Evolutionary conservation across 106 monocot species (phyloP), one percentile per base, ranked within the genome.

Genomic region (Narthecium ossifragum): DNA sequence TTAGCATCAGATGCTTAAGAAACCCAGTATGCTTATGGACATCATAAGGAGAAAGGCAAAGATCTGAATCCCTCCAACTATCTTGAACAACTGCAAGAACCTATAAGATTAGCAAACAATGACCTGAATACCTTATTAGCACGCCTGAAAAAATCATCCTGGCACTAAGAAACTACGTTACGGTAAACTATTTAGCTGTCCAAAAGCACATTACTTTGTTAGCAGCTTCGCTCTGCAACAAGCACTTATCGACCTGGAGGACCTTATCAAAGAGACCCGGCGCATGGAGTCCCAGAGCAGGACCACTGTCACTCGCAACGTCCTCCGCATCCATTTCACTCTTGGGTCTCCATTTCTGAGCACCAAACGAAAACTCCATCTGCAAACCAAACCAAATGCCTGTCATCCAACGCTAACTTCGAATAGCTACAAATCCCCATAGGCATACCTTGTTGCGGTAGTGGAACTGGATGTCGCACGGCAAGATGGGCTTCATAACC

Each of bases 321-420:
- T 57, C 15, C 34, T 62, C 73, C 31, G 18, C 54, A 2, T 21
- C 56, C 28, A 71, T 27, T 34, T 59, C 72, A 40, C 69, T 71
- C 34, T 28, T 53, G 9, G 83, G 86, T 33, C 78, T 38, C 90
- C 96, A 96, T 51, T 73, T 75, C 48, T 77, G 46, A 11, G 72
- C 55, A 61, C 96, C 78, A 80, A 96, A 96, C 37, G 96, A 96
- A 66, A 96, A 90, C 61, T 96, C 96, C 96, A 96, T 96, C 90
- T 92, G 40, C 29, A 70, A 58, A 57, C 38, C 32, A 56, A 57
- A 51, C 2, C 67, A 61, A 12, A 58, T 17, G 15, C 31, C 7
- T 31, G 25, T 53, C 28, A 52, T 52, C 4, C 24, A 14, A 56
- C 11, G 10, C 23, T 6, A 47, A n/a, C 46, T 26, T 3, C 26